Evolutionary conservation across 176 grass and related monocot species (phyloP).

Genomic region (Avena eriantha): DNA sequence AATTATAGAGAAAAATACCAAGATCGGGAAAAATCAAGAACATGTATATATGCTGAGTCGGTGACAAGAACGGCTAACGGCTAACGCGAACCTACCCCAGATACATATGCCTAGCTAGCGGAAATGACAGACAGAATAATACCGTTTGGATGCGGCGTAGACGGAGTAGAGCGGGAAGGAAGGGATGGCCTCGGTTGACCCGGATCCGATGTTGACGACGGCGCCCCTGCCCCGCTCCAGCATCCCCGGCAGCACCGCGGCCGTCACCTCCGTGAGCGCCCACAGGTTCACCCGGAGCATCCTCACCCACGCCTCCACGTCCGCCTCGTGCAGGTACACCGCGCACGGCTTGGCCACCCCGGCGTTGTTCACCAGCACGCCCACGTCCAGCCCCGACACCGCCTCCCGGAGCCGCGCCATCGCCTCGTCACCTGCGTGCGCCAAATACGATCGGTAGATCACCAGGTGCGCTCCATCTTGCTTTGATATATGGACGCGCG

Average conservation of each 20-base stretch:
- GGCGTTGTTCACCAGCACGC: slow-evolving; percentile 70
- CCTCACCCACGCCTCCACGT: slow-evolving; percentile 36
- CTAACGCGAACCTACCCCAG: not conserved
- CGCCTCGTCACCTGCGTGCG: not conserved
- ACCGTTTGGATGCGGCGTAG: slow-evolving; percentile 50
- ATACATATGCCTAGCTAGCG: not conserved
- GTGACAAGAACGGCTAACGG: not conserved
- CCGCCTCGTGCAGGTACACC: slow-evolving; percentile 60
- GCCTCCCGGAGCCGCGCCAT: slow-evolving; percentile 19
- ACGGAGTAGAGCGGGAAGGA: slow-evolving; percentile 61
- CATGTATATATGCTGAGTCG: no score
- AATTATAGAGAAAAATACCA: no score
- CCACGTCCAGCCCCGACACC: slow-evolving; percentile 52
- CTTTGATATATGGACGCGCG: no score
- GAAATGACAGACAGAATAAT: no score
- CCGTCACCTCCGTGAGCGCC: slow-evolving; percentile 46
- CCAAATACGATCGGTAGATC: no score
- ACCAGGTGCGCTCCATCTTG: no score
- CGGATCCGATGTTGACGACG: slow-evolving; percentile 70
- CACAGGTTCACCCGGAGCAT: slow-evolving; percentile 58
- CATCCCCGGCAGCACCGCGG: slow-evolving; percentile 58
- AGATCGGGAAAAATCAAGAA: no score
- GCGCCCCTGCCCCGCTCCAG: slow-evolving; percentile 46
- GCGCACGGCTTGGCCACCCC: slow-evolving; percentile 45
- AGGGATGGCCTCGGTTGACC: slow-evolving; percentile 31